Evolutionary conservation across 2,329 filamentous ascomycete species (phyloP).

Genomic region (Cladosporium sp.): DNA sequence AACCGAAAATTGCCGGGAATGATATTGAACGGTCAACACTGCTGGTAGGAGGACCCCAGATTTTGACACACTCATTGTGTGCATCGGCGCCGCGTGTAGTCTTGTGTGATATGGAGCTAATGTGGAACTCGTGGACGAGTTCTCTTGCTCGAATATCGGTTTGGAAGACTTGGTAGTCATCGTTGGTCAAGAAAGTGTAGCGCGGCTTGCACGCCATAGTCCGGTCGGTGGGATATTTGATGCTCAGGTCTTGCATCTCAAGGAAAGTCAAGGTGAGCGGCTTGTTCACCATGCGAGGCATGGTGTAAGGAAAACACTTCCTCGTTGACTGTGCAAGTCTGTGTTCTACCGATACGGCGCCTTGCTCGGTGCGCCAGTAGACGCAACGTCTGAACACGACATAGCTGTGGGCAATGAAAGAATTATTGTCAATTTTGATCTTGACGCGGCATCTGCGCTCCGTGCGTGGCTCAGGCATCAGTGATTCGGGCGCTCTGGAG

Average conservation of each 20-base stretch:
- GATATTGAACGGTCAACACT: slow-evolving; percentile 9
- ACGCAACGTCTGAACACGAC: slow-evolving; percentile 9
- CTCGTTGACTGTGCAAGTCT: slow-evolving; percentile 12
- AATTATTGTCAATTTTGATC: slow-evolving; percentile 7
- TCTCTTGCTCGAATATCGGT: slow-evolving; percentile 9
- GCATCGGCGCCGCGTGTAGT: not conserved
- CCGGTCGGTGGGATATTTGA: slow-evolving; percentile 3
- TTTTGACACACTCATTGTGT: slow-evolving; percentile 11
- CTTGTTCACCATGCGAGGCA: slow-evolving; percentile 4
- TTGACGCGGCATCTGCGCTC: slow-evolving; percentile 9
- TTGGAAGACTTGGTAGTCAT: slow-evolving; percentile 6
- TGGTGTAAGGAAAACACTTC: slow-evolving; percentile 10
- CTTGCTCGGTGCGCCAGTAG: slow-evolving; percentile 11
- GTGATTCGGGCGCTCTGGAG: not conserved
- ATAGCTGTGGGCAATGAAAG: slow-evolving; percentile 11
- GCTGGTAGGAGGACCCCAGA: slow-evolving; percentile 9
- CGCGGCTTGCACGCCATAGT: slow-evolving; percentile 9
- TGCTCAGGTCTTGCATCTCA: slow-evolving; percentile 11
- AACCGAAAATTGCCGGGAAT: slow-evolving; percentile 3
- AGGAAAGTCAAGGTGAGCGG: slow-evolving; percentile 10
- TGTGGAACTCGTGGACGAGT: slow-evolving; percentile 6
- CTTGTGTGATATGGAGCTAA: slow-evolving; percentile 8
- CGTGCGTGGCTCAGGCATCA: slow-evolving; percentile 1
- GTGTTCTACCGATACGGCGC: slow-evolving; percentile 8
- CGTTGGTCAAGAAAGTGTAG: slow-evolving; percentile 1